These are phyloP conservation scores for Saccharomycopsis schoenii DNA, from an alignment of 805 yeast species.

Conservation along the genomic window DNA sequence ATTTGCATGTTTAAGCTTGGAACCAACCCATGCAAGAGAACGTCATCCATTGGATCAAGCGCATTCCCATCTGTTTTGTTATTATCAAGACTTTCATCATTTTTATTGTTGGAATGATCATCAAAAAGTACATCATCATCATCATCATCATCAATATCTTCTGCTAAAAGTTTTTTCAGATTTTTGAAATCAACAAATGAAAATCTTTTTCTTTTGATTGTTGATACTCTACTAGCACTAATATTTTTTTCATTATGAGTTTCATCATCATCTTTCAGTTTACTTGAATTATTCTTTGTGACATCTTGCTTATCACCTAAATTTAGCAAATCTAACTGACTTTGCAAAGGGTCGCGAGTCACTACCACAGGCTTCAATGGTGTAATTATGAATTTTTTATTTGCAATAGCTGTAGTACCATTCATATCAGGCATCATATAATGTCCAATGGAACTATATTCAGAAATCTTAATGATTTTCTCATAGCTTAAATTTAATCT, in stretches of 20 bases:
- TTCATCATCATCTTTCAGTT: background rate
- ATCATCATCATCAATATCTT: background rate
- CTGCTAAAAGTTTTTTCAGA: background rate
- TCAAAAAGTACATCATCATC: background rate
- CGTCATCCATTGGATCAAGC: conserved; percentile 1
- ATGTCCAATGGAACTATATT: conserved; percentile 15
- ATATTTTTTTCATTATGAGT: background rate
- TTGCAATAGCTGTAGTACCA: conserved; percentile 16
- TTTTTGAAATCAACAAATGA: background rate
- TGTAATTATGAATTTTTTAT: conserved; percentile 12
- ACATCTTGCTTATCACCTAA: background rate
- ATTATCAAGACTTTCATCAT: background rate
- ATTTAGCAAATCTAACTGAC: background rate
- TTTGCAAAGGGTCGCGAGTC: background rate
- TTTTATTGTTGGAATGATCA: background rate
- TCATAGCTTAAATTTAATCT: conserved; percentile 18
- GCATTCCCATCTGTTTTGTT: background rate
- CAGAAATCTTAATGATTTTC: conserved; percentile 17
- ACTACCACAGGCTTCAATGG: conserved; percentile 1
- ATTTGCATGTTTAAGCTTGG: background rate
- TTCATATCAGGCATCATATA: conserved; percentile 19
- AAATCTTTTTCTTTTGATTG: background rate
- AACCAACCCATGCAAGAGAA: conserved; percentile 8
- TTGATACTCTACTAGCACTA: background rate
- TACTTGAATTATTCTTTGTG: background rate